phyloP scores from a whole-genome alignment of 148 eudicot species.

The Rheum nobile region DNA sequence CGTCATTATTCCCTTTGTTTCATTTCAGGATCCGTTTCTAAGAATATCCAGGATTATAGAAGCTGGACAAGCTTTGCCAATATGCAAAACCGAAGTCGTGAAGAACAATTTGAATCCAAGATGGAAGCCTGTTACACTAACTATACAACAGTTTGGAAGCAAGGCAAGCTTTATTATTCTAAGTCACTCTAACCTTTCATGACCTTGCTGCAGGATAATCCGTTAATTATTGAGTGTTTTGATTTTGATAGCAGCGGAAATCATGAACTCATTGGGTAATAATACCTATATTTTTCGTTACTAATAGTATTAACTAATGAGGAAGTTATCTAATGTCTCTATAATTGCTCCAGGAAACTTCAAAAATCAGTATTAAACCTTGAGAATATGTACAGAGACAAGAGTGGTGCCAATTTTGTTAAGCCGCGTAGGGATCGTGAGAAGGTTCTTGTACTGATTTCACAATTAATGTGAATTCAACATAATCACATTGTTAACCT shows the following conservation, averaged over 20 bases:
- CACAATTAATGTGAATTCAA: neutral
- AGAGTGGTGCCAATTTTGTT: constrained; percentile 43
- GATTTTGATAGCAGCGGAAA: constrained; percentile 74
- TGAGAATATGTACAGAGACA: constrained; percentile 48
- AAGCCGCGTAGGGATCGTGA: constrained; percentile 46
- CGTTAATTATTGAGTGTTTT: constrained; percentile 75
- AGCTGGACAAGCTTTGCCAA: constrained; percentile 53
- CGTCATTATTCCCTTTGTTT: neutral
- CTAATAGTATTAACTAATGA: neutral
- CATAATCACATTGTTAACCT: neutral
- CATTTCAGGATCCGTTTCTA: constrained; percentile 75
- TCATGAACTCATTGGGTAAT: constrained; percentile 75
- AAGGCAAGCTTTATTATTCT: constrained; percentile 42
- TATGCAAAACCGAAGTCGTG: constrained; percentile 90
- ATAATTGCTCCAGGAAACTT: constrained; percentile 36
- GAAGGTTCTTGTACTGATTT: constrained; percentile 32
- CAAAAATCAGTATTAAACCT: constrained; percentile 61
- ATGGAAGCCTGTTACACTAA: constrained; percentile 74
- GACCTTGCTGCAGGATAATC: constrained; percentile 55
- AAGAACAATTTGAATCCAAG: constrained; percentile 76
- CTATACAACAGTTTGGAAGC: constrained; percentile 70
- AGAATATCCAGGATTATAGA: constrained; percentile 76
- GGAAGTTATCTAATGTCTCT: neutral
- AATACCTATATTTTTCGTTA: neutral
- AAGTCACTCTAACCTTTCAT: neutral